A percentile compares a stretch with the other conserved stretches of the same genome.
Evolutionary conservation across 140 eudicot species (phyloP).

Genomic region (Artemisia princeps): DNA sequence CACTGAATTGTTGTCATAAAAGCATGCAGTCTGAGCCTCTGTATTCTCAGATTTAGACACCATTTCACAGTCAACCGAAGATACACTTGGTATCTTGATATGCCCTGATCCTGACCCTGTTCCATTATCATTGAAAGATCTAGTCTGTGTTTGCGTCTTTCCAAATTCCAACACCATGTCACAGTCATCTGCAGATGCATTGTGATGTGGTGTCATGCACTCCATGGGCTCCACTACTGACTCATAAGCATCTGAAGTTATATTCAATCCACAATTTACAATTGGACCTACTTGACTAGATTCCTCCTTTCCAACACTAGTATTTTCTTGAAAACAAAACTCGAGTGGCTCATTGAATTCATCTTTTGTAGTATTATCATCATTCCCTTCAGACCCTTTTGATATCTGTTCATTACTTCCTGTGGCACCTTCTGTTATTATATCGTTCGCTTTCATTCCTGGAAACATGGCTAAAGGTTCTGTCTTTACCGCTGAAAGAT

Average conservation of each 20-base stretch:
- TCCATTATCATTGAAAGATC: neutral
- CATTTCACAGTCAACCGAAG: neutral
- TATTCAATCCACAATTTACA: constrained; percentile 7
- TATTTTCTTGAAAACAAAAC: constrained; percentile 21
- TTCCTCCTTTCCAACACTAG: neutral
- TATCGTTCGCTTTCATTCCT: constrained; percentile 7
- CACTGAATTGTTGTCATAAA: too few relatives aligned
- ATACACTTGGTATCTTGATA: neutral
- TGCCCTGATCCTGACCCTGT: neutral
- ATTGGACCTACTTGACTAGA: neutral
- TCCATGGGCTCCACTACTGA: neutral
- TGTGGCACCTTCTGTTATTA: constrained; percentile 9
- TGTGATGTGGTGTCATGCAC: neutral
- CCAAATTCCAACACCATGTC: neutral
- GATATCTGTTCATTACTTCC: neutral
- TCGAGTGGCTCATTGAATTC: constrained; percentile 6
- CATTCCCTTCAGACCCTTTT: constrained; percentile 10
- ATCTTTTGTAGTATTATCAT: constrained; percentile 6
- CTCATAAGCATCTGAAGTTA: neutral
- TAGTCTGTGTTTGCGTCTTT: neutral
- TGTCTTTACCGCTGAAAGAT: neutral
- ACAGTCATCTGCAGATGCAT: neutral
- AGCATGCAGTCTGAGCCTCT: too few relatives aligned
- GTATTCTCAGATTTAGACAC: too few relatives aligned
- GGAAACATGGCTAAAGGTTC: constrained; percentile 6